Percentiles rank a stretch among this genome's conserved stretches.
Conservation (phyloP, 2,329 filamentous ascomycete species). For the Fusarium longipes region DNA sequence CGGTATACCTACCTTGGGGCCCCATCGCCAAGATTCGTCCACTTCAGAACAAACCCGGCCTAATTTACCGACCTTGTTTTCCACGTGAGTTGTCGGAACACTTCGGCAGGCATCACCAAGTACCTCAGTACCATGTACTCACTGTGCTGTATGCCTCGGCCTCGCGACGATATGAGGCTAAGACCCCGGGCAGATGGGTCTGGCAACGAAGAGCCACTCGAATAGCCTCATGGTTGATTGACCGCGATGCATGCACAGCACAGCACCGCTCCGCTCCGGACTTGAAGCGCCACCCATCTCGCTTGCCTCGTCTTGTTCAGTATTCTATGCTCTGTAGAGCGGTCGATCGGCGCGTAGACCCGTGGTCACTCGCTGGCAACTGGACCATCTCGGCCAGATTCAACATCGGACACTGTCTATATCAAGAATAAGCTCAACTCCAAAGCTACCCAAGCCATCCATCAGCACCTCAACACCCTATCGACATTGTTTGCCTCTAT, state of each 20-base stretch:
- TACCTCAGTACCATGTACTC: too few species aligned
- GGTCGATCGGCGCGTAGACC: conserved; percentile 26
- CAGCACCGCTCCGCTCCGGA: conserved; percentile 2
- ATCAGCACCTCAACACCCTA: conserved; percentile 28
- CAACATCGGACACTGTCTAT: conserved; percentile 23
- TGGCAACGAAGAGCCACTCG: conserved; percentile 1
- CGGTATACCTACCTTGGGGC: conserved; percentile 8
- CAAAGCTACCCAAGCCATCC: conserved; percentile 20
- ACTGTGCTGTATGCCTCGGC: conserved; percentile 15
- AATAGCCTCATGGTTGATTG: conserved; percentile 16
- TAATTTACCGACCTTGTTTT: conserved; percentile 17
- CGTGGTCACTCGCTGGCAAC: conserved; percentile 5
- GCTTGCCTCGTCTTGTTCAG: neutral
- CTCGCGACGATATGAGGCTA: neutral
- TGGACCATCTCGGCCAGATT: conserved; percentile 16
- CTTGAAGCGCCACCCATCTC: conserved; percentile 15
- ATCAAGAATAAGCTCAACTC: conserved; percentile 29
- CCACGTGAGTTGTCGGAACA: conserved; percentile 33
- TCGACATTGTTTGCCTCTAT: conserved; percentile 4
- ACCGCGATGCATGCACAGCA: neutral
- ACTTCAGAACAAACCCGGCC: conserved; percentile 21
- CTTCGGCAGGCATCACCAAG: conserved; percentile 9
- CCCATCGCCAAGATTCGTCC: conserved; percentile 24
- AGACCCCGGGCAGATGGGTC: conserved; percentile 21
- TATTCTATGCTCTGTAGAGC: conserved; percentile 5